These are phyloP conservation scores for Collybia mongolica DNA, from an alignment of 768 basidiomycete species.

Conservation along the genomic window DNA sequence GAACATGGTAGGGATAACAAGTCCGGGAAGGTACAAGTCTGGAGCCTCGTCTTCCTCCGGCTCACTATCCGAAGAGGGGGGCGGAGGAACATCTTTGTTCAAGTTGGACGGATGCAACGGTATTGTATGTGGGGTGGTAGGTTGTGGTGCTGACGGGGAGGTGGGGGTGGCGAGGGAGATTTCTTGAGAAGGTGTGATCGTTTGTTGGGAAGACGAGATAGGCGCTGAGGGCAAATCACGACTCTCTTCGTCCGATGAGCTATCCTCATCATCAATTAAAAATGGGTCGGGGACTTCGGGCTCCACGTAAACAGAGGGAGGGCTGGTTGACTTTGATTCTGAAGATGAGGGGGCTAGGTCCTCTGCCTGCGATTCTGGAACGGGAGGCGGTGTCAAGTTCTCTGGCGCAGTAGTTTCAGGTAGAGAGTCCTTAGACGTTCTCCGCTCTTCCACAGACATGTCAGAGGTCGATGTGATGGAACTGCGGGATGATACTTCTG, in stretches of 20 bases:
- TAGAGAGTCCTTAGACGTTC: background rate
- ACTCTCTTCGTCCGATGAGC: constrained; percentile 39
- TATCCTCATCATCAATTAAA: constrained; percentile 56
- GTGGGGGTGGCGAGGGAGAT: constrained; percentile 38
- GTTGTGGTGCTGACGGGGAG: constrained; percentile 19
- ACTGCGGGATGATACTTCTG: constrained; percentile 5
- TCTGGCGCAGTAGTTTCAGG: constrained; percentile 1
- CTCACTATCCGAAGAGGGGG: constrained; percentile 40
- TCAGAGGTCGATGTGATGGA: constrained; percentile 3
- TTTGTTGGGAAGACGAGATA: constrained; percentile 29
- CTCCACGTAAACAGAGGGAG: constrained; percentile 34
- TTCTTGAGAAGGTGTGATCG: constrained; percentile 38
- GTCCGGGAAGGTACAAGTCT: constrained; percentile 64
- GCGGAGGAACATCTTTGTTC: constrained; percentile 57
- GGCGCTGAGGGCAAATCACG: constrained; percentile 20
- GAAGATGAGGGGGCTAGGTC: background rate
- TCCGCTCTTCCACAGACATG: background rate
- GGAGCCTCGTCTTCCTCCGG: constrained; percentile 52
- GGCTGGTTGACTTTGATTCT: constrained; percentile 21
- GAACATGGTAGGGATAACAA: constrained; percentile 77
- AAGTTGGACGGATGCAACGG: constrained; percentile 35
- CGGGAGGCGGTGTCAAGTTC: background rate
- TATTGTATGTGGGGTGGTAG: constrained; percentile 15
- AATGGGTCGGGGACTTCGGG: constrained; percentile 60
- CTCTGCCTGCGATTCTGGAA: background rate